Evolutionary conservation across 139 green algal species (phyloP).

Genomic region (Astrephomene gubernaculifera): DNA sequence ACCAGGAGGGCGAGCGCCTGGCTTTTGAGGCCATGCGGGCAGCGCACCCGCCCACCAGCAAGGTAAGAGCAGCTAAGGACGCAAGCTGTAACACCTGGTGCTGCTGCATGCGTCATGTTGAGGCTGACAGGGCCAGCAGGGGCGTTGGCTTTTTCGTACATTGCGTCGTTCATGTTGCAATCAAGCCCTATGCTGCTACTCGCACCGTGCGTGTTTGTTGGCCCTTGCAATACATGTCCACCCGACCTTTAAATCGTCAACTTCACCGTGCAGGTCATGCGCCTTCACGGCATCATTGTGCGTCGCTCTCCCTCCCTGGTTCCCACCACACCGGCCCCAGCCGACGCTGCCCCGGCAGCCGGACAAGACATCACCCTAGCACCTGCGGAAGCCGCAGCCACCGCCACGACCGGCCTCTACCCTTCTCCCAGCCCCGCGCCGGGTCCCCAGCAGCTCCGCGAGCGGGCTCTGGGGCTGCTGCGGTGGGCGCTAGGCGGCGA

Average conservation of each 20-base stretch:
- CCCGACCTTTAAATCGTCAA: too few species aligned
- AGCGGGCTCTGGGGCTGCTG: constrained; percentile 55
- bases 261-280: constrained; percentile 62
- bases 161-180: too few species aligned
- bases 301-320: neutral
- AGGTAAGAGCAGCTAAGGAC: constrained; percentile 46
- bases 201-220: too few species aligned
- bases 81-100: too few species aligned
- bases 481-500: constrained; percentile 73
- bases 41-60: constrained; percentile 67
- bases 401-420: neutral
- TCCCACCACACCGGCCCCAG: neutral
- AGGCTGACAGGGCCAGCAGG: too few species aligned
- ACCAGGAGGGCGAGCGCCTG: constrained; percentile 13
- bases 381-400: neutral
- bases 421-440: neutral
- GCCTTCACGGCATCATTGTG: constrained; percentile 66
- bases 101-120: too few species aligned
- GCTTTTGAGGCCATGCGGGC: constrained; percentile 53
- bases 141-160: too few species aligned
- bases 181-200: too few species aligned
- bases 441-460: constrained; percentile 15
- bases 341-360: neutral
- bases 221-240: too few species aligned
- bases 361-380: too few species aligned